Evolutionary conservation across 495 filamentous ascomycete genomes (phyloP), one percentile per base, ranked within the genome.

Genomic region (Terfezia claveryi): DNA sequence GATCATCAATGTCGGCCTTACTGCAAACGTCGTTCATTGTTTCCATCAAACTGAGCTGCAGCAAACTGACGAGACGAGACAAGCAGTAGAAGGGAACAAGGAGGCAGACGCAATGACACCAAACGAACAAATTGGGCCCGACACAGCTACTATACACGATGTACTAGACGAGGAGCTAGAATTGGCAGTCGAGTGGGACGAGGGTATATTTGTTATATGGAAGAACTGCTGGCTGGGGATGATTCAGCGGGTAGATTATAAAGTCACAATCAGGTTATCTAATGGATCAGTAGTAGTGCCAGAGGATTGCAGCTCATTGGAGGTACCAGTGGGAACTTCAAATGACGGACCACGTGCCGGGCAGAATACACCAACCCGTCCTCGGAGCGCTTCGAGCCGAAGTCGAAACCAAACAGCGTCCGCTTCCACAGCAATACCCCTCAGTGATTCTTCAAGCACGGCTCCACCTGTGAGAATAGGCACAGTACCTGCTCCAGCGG

Each of bases 181-280:
- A 27, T 59, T 63, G 23, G 62, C 59, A 23, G 57, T 59, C 16
- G 54, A 58, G 11, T 70, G 67, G 65, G 60, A 64, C 32, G 60
- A 64, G 32, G 67, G 64, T 4, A 69, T 69, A 53, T 65, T 62
- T 23, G 53, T 71, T 37, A 58, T 70, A 8, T 71, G 62, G 32
- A 58, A 66, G 20, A 65, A 66, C 44, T 65, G 60, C 50, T 71
- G 68, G 68, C 56, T 71, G 57, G 69, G 69, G 12, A 54, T 66
- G 32, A 59, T 71, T 7, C 56, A 62, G 50, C 61, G 61, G 2
- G 58, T 66, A 11, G 27, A 55, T 17, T 55, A 64, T 46, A 65
- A 69, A 38, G 62, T 69, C 55, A 62, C 64, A 8, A 58, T 71
- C 32, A 61, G 63, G 16, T 57, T 71, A 16, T 20, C 50, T 27